Evolutionary conservation across 371 early-diverging fungal species (phyloP).

Genomic region (Mortierella sp.): DNA sequence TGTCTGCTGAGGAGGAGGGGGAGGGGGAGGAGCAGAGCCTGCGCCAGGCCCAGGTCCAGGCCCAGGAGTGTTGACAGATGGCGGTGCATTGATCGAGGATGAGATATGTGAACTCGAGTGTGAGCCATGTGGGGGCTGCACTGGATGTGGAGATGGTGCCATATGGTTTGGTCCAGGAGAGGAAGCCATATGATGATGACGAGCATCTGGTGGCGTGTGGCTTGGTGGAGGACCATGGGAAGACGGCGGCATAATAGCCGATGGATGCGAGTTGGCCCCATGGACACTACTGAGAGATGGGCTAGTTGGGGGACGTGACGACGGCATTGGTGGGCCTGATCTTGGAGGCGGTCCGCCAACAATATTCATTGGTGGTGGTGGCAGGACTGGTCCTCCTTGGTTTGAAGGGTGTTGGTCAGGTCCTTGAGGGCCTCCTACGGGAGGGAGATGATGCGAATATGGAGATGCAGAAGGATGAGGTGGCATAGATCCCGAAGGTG

Average conservation of each 20-base stretch:
- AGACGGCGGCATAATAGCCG: slow-evolving; percentile 54
- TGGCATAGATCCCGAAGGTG: slow-evolving; percentile 56
- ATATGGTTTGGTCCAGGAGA: slow-evolving; percentile 52
- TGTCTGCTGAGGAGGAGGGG: slow-evolving; percentile 41
- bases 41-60: slow-evolving; percentile 41
- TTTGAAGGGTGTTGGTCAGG: slow-evolving; percentile 45
- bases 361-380: slow-evolving; percentile 49
- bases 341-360: slow-evolving; percentile 47
- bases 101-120: slow-evolving; percentile 45
- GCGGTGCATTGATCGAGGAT: slow-evolving; percentile 49
- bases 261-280: slow-evolving; percentile 33
- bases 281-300: slow-evolving; percentile 50
- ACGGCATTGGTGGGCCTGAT: slow-evolving; percentile 49
- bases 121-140: slow-evolving; percentile 39
- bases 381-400: slow-evolving; percentile 52
- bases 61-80: slow-evolving; percentile 27
- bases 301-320: slow-evolving; percentile 52
- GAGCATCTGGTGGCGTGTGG: slow-evolving; percentile 42
- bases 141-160: slow-evolving; percentile 49
- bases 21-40: slow-evolving; percentile 21
- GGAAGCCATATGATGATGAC: slow-evolving; percentile 54
- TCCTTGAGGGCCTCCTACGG: slow-evolving; percentile 52
- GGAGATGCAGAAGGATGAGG: slow-evolving; percentile 55
- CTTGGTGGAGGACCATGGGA: slow-evolving; percentile 52
- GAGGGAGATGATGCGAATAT: slow-evolving; percentile 54